Percentiles rank a stretch among this genome's conserved stretches.
Conservation (phyloP, 2,329 filamentous ascomycete species). For the Fusarium aywerte region DNA sequence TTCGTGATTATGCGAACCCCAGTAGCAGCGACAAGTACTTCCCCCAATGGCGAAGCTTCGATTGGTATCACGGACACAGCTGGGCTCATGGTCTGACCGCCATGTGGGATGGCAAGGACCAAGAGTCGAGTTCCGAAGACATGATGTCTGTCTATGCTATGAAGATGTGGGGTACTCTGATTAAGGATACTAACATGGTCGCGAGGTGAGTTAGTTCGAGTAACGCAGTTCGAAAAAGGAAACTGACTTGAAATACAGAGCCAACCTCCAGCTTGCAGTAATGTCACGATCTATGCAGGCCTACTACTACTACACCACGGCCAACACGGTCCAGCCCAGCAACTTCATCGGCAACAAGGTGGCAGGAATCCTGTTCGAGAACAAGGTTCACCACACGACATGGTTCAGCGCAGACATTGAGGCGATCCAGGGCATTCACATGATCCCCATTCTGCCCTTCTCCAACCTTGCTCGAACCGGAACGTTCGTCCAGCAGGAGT, state of each 20-base stretch:
- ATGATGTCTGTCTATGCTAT: conserved; percentile 86
- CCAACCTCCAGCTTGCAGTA: conserved; percentile 85
- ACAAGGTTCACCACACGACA: conserved; percentile 93
- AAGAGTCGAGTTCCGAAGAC: conserved; percentile 92
- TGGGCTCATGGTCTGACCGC: conserved; percentile 87
- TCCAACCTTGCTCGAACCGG: conserved; percentile 73
- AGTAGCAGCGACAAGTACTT: conserved; percentile 76
- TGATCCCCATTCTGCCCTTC: conserved; percentile 78
- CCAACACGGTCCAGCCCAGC: conserved; percentile 76
- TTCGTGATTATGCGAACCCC: conserved; percentile 86
- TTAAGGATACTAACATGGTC: conserved; percentile 81
- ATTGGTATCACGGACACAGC: conserved; percentile 94
- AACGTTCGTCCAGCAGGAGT: conserved; percentile 83
- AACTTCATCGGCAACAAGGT: conserved; percentile 85
- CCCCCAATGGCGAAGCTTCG: conserved; percentile 84
- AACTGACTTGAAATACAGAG: conserved; percentile 53
- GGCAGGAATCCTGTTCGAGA: conserved; percentile 83
- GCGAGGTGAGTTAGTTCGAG: conserved; percentile 63
- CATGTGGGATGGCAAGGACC: conserved; percentile 77
- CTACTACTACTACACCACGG: conserved; percentile 82
- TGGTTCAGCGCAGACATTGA: conserved; percentile 83
- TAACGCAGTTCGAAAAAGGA: not conserved
- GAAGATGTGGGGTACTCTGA: conserved; percentile 91
- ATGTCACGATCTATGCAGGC: conserved; percentile 76
- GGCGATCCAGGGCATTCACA: conserved; percentile 82